A percentile compares a stretch with the other conserved stretches of the same genome.
Conservation (phyloP, 2,329 filamentous ascomycete species). For the Cercospora sesami region DNA sequence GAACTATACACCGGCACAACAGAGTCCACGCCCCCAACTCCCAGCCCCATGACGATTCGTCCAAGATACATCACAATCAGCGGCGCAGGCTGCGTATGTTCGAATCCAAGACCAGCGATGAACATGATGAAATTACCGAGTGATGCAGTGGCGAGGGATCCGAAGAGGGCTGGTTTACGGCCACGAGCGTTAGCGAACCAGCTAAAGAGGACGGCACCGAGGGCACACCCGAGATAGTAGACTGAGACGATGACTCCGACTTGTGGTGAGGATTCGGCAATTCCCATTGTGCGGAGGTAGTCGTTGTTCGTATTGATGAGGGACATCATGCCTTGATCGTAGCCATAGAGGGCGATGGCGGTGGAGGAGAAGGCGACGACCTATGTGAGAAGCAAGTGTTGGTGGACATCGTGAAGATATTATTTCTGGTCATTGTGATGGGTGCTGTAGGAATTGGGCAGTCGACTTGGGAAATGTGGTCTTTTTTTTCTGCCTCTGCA, state of each 20-base stretch:
- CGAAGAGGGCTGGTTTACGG: slow-evolving; percentile 57
- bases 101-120: slow-evolving; percentile 53
- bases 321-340: slow-evolving; percentile 50
- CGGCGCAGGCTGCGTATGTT: slow-evolving; percentile 33
- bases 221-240: slow-evolving; percentile 63
- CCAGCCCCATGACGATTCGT: slow-evolving; percentile 57
- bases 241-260: slow-evolving; percentile 62
- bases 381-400: slow-evolving; percentile 52
- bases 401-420: slow-evolving; percentile 16
- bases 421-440: neutral
- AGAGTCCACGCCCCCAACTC: slow-evolving; percentile 61
- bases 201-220: slow-evolving; percentile 60
- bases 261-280: slow-evolving; percentile 44
- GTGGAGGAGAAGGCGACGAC: slow-evolving; percentile 56
- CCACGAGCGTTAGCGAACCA: slow-evolving; percentile 56
- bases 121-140: slow-evolving; percentile 64
- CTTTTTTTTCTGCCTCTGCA: neutral
- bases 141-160: slow-evolving; percentile 55
- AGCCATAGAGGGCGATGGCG: slow-evolving; percentile 56
- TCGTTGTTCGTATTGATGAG: slow-evolving; percentile 57
- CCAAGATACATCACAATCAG: slow-evolving; percentile 54
- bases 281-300: slow-evolving; percentile 61
- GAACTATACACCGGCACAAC: slow-evolving; percentile 62
- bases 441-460: neutral
- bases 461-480: neutral